These are phyloP conservation scores for Aureobasidium lini DNA, from an alignment of 2,329 filamentous ascomycete genomes.

Conservation along the genomic window DNA sequence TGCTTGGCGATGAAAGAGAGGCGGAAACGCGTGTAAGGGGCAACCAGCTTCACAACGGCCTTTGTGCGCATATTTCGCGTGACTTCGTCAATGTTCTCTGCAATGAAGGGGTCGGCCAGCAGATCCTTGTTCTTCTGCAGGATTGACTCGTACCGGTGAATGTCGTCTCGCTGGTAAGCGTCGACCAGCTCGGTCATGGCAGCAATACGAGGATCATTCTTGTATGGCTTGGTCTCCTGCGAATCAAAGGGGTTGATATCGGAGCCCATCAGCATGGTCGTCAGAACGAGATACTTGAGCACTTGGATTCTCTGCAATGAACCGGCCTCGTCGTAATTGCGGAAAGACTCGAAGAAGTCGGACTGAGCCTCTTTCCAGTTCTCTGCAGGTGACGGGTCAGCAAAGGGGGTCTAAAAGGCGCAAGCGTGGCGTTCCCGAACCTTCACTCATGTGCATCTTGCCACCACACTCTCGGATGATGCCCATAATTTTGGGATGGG, in stretches of 20 bases:
- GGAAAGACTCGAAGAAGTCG: conserved; percentile 98
- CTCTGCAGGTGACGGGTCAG: conserved; percentile 44
- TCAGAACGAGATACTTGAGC: conserved; percentile 90
- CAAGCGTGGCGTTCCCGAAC: conserved; percentile 24
- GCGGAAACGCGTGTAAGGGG: conserved; percentile 89
- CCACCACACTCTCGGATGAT: conserved; percentile 97
- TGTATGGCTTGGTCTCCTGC: conserved; percentile 97
- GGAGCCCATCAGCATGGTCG: conserved; percentile 97
- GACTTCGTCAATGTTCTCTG: conserved; percentile 98
- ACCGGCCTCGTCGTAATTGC: conserved; percentile 96
- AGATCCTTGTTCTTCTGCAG: conserved; percentile 83
- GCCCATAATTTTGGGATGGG: conserved; percentile 97
- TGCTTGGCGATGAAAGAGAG: conserved; percentile 80
- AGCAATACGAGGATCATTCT: conserved; percentile 86
- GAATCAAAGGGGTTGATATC: conserved; percentile 99
- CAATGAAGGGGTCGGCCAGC: conserved; percentile 87
- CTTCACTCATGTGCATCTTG: conserved; percentile 99
- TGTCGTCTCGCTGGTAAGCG: conserved; percentile 91
- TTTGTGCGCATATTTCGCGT: conserved; percentile 98
- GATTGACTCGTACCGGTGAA: conserved; percentile 82
- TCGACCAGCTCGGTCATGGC: conserved; percentile 97
- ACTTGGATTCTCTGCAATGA: conserved; percentile 95
- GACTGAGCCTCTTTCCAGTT: conserved; percentile 97
- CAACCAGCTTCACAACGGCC: conserved; percentile 85
- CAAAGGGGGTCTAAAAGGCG: not conserved